Evolutionary conservation across 192 early-diverging fungal species (phyloP), one percentile per base, ranked within the genome.

Genomic region (Coemansia sp.): DNA sequence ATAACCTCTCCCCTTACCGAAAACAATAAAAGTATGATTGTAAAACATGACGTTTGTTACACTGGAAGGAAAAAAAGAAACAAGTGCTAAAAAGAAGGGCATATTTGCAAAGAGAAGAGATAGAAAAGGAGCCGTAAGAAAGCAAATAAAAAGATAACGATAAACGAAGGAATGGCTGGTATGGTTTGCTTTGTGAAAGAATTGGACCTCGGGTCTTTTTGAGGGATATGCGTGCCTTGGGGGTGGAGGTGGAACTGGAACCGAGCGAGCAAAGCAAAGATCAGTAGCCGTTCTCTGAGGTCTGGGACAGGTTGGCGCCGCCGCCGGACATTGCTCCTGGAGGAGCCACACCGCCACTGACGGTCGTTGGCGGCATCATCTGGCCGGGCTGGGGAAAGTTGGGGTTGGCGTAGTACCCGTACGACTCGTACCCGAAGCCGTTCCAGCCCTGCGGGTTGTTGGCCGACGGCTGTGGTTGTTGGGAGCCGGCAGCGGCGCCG

Each of bases 301-400:
- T 37, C 42, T 68, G 67, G 21, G 65, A 46, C 21, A 45, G 43
- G 39, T 64, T 58, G 21, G 49, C 33, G 7, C 56, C 37, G 21
- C 37, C 33, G 7, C 56, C 37, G 43, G 74, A 58, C 4, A 70
- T 31, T 30, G 61, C 42, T 12, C 67, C 74, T 7, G 56, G 67
- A 10, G 30, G 59, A 8, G 55, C 30, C 20, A 30, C 60, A 45
- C 39, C 45, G 45, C 61, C 62, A 34, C 51, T 15, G 20, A 66
- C 45, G 35, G 64, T 57, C 30, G 68, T 59, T 48, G 64, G 71
- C 7, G 64, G 57, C 61, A 80, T 70, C 68, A 80, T 74, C 68
- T 80, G 74, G 2, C 74, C 74, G 18, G 68, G 77, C 77, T 80
- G 77, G 31, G 77, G 61, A 57, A 74, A 80, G 63, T 58, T 70